Evolutionary conservation across 306 rosid species (phyloP).

Genomic region (Gillenia trifoliata): DNA sequence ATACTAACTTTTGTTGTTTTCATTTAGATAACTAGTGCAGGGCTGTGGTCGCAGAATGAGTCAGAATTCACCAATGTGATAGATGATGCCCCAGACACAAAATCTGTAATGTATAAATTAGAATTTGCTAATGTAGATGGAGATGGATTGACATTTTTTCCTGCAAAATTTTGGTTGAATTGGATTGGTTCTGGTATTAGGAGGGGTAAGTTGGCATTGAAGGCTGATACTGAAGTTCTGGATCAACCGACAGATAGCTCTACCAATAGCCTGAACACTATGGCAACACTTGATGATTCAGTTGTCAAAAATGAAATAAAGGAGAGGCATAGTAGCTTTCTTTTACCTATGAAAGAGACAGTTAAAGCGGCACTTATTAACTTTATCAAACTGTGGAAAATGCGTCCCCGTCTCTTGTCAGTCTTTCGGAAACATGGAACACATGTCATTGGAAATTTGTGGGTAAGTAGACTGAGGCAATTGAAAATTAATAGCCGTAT

Average conservation of each 20-base stretch:
- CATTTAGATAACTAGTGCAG: slow-evolving; percentile 69
- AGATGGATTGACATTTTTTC: slow-evolving; percentile 55
- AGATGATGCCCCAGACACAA: slow-evolving; percentile 33
- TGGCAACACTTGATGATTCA: slow-evolving; percentile 46
- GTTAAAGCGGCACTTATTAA: slow-evolving; percentile 62
- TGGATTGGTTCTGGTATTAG: slow-evolving; percentile 72
- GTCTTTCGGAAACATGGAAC: slow-evolving; percentile 62
- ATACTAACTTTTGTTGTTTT: slow-evolving; percentile 4
- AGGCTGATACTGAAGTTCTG: slow-evolving; percentile 56
- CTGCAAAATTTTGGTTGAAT: slow-evolving; percentile 61
- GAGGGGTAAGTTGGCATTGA: slow-evolving; percentile 52
- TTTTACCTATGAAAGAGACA: slow-evolving; percentile 65
- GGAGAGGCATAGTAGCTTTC: slow-evolving; percentile 49
- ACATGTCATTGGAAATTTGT: slow-evolving; percentile 53
- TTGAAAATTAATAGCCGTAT: not conserved
- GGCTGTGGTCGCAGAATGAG: slow-evolving; percentile 74
- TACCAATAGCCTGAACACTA: slow-evolving; percentile 41
- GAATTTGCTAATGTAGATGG: slow-evolving; percentile 53
- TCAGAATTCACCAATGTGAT: slow-evolving; percentile 37
- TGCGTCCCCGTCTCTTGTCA: slow-evolving; percentile 42
- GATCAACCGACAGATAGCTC: slow-evolving; percentile 60
- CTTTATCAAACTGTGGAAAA: slow-evolving; percentile 71
- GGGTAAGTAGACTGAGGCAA: slow-evolving; percentile 53
- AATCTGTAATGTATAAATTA: slow-evolving; percentile 32
- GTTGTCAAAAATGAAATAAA: slow-evolving; percentile 55